These are phyloP conservation scores for Cordyceps farinosa DNA, from an alignment of 2,329 filamentous ascomycete genomes.

Conservation along the genomic window DNA sequence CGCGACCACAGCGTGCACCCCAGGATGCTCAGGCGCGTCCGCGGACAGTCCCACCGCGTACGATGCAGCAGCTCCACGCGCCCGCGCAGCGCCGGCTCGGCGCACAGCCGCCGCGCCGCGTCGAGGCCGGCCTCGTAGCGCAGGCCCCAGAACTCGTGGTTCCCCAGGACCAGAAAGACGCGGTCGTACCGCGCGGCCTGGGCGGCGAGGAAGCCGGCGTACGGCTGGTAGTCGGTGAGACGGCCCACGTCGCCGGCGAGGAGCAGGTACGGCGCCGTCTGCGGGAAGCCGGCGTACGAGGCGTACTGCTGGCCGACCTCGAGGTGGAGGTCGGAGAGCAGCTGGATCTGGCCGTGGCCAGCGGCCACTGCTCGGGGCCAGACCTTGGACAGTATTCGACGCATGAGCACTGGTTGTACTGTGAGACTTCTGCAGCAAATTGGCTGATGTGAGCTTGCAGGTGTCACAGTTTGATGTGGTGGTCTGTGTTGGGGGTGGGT, in stretches of 20 bases:
- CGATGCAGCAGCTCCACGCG: slow-evolving; percentile 40
- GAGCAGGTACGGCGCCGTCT: slow-evolving; percentile 25
- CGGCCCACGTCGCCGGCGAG: slow-evolving; percentile 42
- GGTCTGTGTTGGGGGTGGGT: too few species aligned
- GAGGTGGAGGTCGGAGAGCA: slow-evolving; percentile 44
- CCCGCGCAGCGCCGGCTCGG: slow-evolving; percentile 31
- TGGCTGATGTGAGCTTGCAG: background rate
- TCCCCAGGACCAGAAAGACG: slow-evolving; percentile 49
- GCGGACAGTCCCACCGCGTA: slow-evolving; percentile 28
- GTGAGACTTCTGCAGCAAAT: background rate
- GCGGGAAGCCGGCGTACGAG: slow-evolving; percentile 32
- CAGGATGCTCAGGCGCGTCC: slow-evolving; percentile 41
- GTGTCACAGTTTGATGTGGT: background rate
- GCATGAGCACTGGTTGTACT: background rate
- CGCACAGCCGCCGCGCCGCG: slow-evolving; percentile 29
- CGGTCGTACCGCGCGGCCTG: slow-evolving; percentile 40
- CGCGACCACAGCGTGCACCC: slow-evolving; percentile 52
- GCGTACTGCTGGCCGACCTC: slow-evolving; percentile 36
- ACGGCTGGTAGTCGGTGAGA: slow-evolving; percentile 43
- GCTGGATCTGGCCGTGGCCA: background rate
- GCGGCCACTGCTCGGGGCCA: background rate
- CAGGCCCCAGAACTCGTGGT: slow-evolving; percentile 50
- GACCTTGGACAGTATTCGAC: background rate
- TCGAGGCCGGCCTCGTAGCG: slow-evolving; percentile 31
- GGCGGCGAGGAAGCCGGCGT: slow-evolving; percentile 40